phyloP scores from a whole-genome alignment of 257 asterid genomes.

The Lavandula angustifolia region DNA sequence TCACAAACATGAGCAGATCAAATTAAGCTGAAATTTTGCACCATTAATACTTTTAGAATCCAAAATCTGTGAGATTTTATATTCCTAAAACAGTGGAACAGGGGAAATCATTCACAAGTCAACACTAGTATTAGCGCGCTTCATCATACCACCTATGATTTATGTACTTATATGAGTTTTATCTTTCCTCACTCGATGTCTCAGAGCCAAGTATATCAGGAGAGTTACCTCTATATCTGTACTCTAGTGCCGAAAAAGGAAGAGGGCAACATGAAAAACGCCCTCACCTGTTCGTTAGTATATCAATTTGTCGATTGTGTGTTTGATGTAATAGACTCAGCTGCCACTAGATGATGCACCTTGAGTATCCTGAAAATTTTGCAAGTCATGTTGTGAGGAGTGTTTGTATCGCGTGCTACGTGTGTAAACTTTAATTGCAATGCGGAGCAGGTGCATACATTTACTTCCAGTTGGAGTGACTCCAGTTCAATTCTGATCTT shows the following conservation, averaged over 20 bases:
- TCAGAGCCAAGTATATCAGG: conserved; percentile 20
- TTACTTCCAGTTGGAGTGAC: conserved; percentile 53
- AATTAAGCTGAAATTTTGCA: too few relatives aligned
- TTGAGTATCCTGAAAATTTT: too few relatives aligned
- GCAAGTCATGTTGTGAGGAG: too few relatives aligned
- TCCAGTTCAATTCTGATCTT: conserved; percentile 68
- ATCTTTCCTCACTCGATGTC: not conserved
- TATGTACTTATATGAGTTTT: conserved; percentile 25
- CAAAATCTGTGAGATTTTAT: too few relatives aligned
- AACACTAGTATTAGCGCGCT: conserved; percentile 23
- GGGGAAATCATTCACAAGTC: too few relatives aligned
- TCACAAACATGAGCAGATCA: too few relatives aligned
- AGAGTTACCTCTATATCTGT: conserved; percentile 29
- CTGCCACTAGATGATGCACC: conserved; percentile 21
- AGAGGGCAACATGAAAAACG: not conserved
- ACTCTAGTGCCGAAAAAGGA: not conserved
- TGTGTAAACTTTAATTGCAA: not conserved
- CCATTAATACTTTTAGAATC: too few relatives aligned
- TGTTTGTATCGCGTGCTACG: not conserved
- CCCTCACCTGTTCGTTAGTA: conserved; percentile 32
- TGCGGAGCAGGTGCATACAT: conserved; percentile 49
- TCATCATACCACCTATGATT: conserved; percentile 29
- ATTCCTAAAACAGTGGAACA: too few relatives aligned
- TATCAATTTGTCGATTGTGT: conserved; percentile 21
- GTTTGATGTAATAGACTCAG: conserved; percentile 28